Percentiles rank a stretch among this genome's conserved stretches.
Evolutionary conservation across 495 filamentous ascomycete genomes (phyloP).

Genomic region (Oidiodendron maius): DNA sequence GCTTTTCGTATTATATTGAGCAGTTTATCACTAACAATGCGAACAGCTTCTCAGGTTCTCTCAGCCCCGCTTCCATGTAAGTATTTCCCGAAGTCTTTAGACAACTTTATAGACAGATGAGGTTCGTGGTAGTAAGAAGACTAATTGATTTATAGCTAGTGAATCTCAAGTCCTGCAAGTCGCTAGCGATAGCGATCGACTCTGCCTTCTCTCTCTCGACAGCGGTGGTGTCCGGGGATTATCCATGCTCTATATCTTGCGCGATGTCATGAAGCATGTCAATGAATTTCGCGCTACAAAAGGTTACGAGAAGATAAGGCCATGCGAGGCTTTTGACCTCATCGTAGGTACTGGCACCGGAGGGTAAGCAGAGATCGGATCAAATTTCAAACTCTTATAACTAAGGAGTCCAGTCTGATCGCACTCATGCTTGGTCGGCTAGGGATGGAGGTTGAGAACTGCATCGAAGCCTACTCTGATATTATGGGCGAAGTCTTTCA

Average conservation of each 20-base stretch:
- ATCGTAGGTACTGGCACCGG: conserved; percentile 5
- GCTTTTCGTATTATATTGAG: too few species aligned
- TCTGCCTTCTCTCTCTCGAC: conserved; percentile 1
- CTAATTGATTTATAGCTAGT: too few species aligned
- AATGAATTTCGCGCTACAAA: conserved; percentile 2
- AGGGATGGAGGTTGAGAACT: conserved; percentile 25
- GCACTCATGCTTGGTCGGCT: conserved; percentile 32
- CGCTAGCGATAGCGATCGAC: too few species aligned
- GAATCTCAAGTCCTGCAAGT: too few species aligned
- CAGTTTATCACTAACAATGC: too few species aligned
- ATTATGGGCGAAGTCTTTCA: too few species aligned
- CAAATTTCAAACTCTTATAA: too few species aligned
- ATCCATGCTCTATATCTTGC: conserved; percentile 3
- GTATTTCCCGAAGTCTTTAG: too few species aligned
- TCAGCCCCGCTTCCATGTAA: too few species aligned
- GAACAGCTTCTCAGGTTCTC: too few species aligned
- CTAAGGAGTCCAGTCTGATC: conserved; percentile 22
- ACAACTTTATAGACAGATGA: too few species aligned
- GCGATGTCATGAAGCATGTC: conserved; percentile 4
- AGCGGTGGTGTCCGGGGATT: conserved; percentile 4
- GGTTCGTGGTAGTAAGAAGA: too few species aligned
- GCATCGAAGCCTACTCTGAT: conserved; percentile 23
- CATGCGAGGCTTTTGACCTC: conserved; percentile 4
- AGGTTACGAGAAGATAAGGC: not conserved
- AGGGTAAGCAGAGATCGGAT: conserved; percentile 3